These are phyloP conservation scores for Golubevia pallescens DNA, from an alignment of 1,284 basidiomycete genomes.

Conservation along the genomic window DNA sequence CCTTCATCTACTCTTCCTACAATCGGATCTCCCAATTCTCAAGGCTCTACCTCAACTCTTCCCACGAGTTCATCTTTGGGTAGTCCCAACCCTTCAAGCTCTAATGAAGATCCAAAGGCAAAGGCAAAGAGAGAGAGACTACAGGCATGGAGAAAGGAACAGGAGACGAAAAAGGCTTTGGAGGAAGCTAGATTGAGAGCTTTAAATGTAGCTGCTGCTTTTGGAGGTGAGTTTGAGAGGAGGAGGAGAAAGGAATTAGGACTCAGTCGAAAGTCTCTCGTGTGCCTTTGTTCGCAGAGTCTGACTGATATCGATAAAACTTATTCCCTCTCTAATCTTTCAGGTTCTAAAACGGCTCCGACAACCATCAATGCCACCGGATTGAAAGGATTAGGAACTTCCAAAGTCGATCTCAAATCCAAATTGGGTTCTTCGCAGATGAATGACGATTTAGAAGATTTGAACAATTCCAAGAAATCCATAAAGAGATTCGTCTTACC, in stretches of 20 bases:
- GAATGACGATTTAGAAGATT: neutral
- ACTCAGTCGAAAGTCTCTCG: too few relatives aligned
- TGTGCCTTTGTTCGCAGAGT: too few relatives aligned
- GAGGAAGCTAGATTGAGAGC: constrained; percentile 39
- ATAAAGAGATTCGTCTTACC: constrained; percentile 35
- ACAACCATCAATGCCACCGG: constrained; percentile 43
- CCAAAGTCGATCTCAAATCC: neutral
- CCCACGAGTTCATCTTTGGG: too few relatives aligned
- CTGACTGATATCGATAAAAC: too few relatives aligned
- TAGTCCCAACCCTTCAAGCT: too few relatives aligned
- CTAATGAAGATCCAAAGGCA: constrained; percentile 39
- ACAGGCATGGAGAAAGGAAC: constrained; percentile 51
- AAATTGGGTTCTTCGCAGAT: neutral
- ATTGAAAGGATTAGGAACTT: constrained; percentile 20
- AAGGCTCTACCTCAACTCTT: too few relatives aligned
- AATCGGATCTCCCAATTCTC: too few relatives aligned
- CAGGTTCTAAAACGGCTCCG: constrained; percentile 6
- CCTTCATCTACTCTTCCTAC: too few relatives aligned
- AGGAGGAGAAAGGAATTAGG: too few relatives aligned
- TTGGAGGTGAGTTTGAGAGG: constrained; percentile 12
- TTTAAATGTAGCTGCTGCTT: constrained; percentile 22
- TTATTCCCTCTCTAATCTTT: too few relatives aligned
- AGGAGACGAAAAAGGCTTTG: constrained; percentile 50
- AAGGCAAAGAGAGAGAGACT: constrained; percentile 44
- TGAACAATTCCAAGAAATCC: constrained; percentile 10